Evolutionary conservation across 805 yeast species (phyloP), one percentile per base, ranked within the genome.

Genomic region (Hanseniaspora singularis): DNA sequence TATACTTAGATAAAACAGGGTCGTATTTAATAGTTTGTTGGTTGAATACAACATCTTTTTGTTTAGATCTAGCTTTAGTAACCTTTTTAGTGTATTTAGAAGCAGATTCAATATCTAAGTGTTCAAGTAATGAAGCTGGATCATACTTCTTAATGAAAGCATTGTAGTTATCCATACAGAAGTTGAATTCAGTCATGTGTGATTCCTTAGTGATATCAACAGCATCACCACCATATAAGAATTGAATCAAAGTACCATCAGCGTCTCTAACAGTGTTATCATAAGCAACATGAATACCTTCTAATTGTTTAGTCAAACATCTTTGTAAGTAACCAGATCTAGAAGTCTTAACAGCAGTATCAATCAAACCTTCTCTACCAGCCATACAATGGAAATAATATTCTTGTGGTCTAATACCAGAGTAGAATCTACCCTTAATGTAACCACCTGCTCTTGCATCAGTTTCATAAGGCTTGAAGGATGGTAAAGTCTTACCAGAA

Each of bases 341-440:
- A 18, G 96, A 85, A 9, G 99, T 92, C 68, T 92, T 92, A 53
- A 92, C 99, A 42, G 99, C 98, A 51, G 99, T 92, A 73, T 92
- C 99, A 69, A 92, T 92, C 60, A 92, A 76, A 70, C 99, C 99
- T 72, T 92, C 99, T 72, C 99, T 82, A 68, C 99, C 99, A 48
- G 99, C 98, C 98, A 92, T 92, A 72, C 97, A 92, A 69, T 92
- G 99, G 92, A 94, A 92, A 63, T 88, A 92, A 67, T 94, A 92
- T 65, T 92, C 99, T 67, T 92, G 99, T 4, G 98, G 98, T 64
- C 85, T 78, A 55, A 92, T 83, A 65, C 98, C 98, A 33, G 96
- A 86, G 64, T 86, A 94, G 78, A 92, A 92, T 57, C 99, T 82
- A 52, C 94, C 89, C 64, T 89, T 84, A 61, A 92, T 85, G 63